Evolutionary conservation across 1,139 yeast genomes (phyloP), one percentile per base, ranked within the genome.

Genomic region (Debaryomyces psychrophilus): DNA sequence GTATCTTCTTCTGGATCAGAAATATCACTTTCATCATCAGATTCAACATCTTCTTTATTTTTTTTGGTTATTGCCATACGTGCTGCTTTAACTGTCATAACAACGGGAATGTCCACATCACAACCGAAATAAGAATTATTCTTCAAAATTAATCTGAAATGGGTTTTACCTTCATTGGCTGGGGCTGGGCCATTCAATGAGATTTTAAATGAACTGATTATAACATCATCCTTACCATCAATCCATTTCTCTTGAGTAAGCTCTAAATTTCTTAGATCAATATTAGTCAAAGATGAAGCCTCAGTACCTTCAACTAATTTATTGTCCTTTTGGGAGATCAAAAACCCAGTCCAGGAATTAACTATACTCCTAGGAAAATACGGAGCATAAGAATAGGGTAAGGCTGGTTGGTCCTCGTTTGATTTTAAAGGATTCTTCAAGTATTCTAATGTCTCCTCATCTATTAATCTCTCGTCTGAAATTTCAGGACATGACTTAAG

Each of bases 111-210:
- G 58, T 86, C 93, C 17, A 86, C 64, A 61, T 87, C 95, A 23
- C 79, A 68, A 3, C 92, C 90, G 60, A 82, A 87, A 62, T 86
- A 87, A 41, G 84, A 81, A 48, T 85, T 75, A 48, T 84, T 82
- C 60, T 81, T 84, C 58, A 87, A 64, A 17, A 83, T 63, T 31
- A 87, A 69, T 66, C 92, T 74, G 74, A 86, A 88, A 55, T 79
- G 82, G 59, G 70, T 81, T 22, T 68, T 71, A 29, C 95, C 96
- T 23, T 70, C 69, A 44, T 73, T 73, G 26, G 77, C 77, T 9
- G 97, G 96, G 3, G 95, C 81, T 45, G 95, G 89, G 45, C 80
- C 73, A 11, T 85, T 67, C 44, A 90, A 66, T 53, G 86, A 90
- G 44, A 90, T 72, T 64, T 87, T 90, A 60, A 88, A 84, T 1